These are phyloP conservation scores for Emericellopsis cladophorae DNA, from an alignment of 2,329 filamentous ascomycete genomes.

Conservation along the genomic window DNA sequence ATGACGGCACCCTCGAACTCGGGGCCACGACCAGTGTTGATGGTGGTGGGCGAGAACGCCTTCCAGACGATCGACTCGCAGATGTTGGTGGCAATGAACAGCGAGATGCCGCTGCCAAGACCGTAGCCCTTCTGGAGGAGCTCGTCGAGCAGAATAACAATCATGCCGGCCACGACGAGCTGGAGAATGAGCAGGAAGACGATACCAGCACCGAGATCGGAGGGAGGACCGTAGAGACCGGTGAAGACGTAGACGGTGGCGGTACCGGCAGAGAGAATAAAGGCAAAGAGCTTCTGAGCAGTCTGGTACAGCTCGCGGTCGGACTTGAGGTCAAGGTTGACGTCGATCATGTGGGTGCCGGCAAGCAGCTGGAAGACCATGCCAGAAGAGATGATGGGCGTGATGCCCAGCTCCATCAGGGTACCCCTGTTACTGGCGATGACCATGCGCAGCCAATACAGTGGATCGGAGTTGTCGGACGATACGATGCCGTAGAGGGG, in stretches of 20 bases:
- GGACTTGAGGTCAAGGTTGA: slow-evolving; percentile 99
- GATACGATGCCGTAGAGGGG: slow-evolving; percentile 98
- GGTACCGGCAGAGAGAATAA: slow-evolving; percentile 94
- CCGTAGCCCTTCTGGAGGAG: slow-evolving; percentile 99
- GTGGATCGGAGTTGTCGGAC: slow-evolving; percentile 92
- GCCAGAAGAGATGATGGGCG: slow-evolving; percentile 97
- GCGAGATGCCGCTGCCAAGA: slow-evolving; percentile 93
- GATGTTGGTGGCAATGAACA: slow-evolving; percentile 99
- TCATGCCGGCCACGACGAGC: slow-evolving; percentile 92
- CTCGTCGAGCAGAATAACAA: slow-evolving; percentile 98
- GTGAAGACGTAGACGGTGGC: slow-evolving; percentile 98
- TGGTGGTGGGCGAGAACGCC: slow-evolving; percentile 96
- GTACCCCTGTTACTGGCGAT: slow-evolving; percentile 97
- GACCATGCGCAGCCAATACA: slow-evolving; percentile 99
- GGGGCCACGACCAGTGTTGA: slow-evolving; percentile 97
- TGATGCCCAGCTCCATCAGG: slow-evolving; percentile 92
- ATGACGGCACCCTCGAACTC: slow-evolving; percentile 99
- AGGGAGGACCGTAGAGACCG: slow-evolving; percentile 92
- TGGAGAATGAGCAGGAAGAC: slow-evolving; percentile 97
- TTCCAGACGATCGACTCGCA: slow-evolving; percentile 99
- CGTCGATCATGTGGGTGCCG: slow-evolving; percentile 98
- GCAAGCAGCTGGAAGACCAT: slow-evolving; percentile 99
- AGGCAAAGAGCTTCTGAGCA: slow-evolving; percentile 96
- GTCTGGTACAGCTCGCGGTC: slow-evolving; percentile 99
- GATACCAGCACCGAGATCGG: slow-evolving; percentile 92